Percentiles rank a stretch among this genome's conserved stretches.
Conservation (phyloP, 148 eudicot species). For the Nepenthes mirabilis region DNA sequence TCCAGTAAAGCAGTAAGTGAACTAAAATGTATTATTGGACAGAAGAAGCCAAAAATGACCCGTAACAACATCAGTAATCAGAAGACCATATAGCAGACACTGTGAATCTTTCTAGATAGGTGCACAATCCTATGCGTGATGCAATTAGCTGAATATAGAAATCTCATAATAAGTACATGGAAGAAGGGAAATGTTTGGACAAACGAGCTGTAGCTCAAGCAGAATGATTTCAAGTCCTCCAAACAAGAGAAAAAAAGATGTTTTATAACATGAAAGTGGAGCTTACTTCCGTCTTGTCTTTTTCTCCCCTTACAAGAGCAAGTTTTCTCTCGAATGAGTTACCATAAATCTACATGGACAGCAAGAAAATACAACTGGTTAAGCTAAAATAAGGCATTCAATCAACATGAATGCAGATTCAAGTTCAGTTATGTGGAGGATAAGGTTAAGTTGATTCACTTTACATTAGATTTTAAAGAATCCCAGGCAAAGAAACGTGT, state of each 20-base stretch:
- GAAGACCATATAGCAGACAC: too few relatives aligned
- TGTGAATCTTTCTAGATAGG: neutral
- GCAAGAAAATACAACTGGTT: neutral
- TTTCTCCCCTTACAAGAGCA: conserved; percentile 35
- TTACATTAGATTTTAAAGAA: conserved; percentile 46
- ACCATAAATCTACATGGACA: conserved; percentile 30
- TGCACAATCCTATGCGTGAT: too few relatives aligned
- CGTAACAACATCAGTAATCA: too few relatives aligned
- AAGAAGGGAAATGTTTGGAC: neutral
- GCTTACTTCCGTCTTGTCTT: conserved; percentile 36
- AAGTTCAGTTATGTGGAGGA: neutral
- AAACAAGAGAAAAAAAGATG: neutral
- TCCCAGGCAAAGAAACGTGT: conserved; percentile 68
- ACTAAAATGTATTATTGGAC: too few relatives aligned
- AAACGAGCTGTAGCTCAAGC: too few relatives aligned
- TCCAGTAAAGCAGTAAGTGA: neutral
- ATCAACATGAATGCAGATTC: neutral
- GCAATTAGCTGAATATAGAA: too few relatives aligned
- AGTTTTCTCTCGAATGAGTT: conserved; percentile 55
- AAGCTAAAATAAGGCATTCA: neutral
- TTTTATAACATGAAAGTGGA: neutral
- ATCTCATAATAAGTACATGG: neutral
- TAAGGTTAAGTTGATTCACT: neutral
- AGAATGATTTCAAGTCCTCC: neutral
- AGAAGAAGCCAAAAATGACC: neutral